Base-by-base conservation (phyloP, 495 filamentous ascomycete genomes). In the Penicillium goetzii region DNA sequence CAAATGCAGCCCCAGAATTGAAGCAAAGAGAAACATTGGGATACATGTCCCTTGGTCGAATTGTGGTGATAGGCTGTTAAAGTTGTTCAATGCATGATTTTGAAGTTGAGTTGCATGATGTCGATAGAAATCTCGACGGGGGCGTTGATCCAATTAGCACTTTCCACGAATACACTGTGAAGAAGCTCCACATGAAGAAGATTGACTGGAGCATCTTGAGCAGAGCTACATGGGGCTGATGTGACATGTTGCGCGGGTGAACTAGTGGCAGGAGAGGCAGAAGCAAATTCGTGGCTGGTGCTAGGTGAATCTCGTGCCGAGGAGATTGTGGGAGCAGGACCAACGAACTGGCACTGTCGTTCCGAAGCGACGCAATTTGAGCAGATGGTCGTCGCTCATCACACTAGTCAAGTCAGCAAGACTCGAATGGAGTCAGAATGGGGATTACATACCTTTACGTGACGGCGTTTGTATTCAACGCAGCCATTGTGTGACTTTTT, bases 1-100 rank as follows among this genome's bases (percentile, higher is more conserved):
- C 30, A 77, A 68, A 40, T 84, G 80, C 11, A 82, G 56, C 0
- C 80, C 83, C 0, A 85, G 52, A 12, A 79, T 11, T 1, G 72
- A 68, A 1, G 83, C 80, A 59, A 85, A 87, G n/a, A 86, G 51
- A 50, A 85, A 81, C 3, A 74, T 57, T 0, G 80, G 71, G 8
- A 81, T 62, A 47, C 81, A 79, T n/a, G 72, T 81, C 4, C 78
- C 69, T 40, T 34, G 21, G 25, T 59, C 36, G 47, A 56, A 19
- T 9, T 57, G 21, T 21, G 58, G 58, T 14, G 50, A 33, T 12
- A 33, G 36, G 12, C 17, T 23, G 38, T 63, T 59, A 5, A 67
- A 69, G 14, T 43, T 49, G 12, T 17, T 45, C 25, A 69, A 28
- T 2, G 67, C 64, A 52, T 64, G 38, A 3, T 25, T 66, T 30